Percentiles rank a stretch among this genome's conserved stretches.
These are phyloP conservation scores for Ustilago xerochloae DNA, from an alignment of 1,284 basidiomycete genomes.

Conservation along the genomic window DNA sequence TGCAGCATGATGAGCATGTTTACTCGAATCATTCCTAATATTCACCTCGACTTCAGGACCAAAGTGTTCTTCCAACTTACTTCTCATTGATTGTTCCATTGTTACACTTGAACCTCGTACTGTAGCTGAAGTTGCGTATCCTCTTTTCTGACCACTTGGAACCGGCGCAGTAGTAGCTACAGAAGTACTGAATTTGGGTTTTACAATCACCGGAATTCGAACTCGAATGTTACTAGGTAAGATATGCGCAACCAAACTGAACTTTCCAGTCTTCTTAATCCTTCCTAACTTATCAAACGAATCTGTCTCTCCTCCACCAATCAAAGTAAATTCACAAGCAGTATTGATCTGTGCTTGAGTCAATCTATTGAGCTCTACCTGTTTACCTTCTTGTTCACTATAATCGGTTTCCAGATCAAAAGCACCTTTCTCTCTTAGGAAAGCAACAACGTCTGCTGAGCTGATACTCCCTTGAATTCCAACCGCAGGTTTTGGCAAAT, in stretches of 20 bases:
- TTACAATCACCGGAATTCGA: slow-evolving; percentile 28
- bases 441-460: slow-evolving; percentile 25
- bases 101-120: slow-evolving; percentile 2
- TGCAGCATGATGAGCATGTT: slow-evolving; percentile 67
- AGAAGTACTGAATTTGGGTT: slow-evolving; percentile 5
- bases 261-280: slow-evolving; percentile 43
- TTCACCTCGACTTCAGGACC: slow-evolving; percentile 41
- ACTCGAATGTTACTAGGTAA: slow-evolving; percentile 32
- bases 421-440: slow-evolving; percentile 26
- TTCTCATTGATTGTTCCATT: slow-evolving; percentile 56
- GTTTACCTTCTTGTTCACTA: slow-evolving; percentile 20
- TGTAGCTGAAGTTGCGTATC: slow-evolving; percentile 27
- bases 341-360: slow-evolving; percentile 40
- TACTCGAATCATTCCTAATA: slow-evolving; percentile 61
- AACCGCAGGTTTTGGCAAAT: slow-evolving; percentile 31
- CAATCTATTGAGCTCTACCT: slow-evolving; percentile 30
- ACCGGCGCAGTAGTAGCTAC: not conserved
- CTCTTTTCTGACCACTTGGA: slow-evolving; percentile 17
- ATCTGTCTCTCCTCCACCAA: slow-evolving; percentile 1
- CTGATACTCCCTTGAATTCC: slow-evolving; percentile 45
- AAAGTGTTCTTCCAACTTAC: slow-evolving; percentile 50
- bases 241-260: slow-evolving; percentile 31
- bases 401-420: slow-evolving; percentile 47
- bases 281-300: slow-evolving; percentile 33
- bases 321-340: slow-evolving; percentile 34